Conservation (phyloP, 2,329 filamentous ascomycete species). For the Arthroderma sp. region DNA sequence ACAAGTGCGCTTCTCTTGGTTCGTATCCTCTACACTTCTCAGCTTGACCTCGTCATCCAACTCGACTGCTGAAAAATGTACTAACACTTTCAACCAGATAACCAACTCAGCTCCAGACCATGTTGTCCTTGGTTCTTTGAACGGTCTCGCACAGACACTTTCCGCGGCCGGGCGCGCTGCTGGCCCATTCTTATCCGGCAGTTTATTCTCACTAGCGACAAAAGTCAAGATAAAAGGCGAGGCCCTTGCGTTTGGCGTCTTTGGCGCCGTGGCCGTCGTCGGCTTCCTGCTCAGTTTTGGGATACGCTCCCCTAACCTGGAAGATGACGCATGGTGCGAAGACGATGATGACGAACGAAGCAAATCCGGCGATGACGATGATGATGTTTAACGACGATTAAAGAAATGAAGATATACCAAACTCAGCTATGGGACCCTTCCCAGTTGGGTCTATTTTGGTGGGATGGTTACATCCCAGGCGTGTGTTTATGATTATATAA, state of each 20-base stretch:
- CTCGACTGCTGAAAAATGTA: neutral
- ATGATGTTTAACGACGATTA: slow-evolving; percentile 5
- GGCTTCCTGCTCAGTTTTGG: slow-evolving; percentile 71
- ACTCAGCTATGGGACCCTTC: too few species aligned
- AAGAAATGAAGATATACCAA: neutral
- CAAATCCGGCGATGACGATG: slow-evolving; percentile 36
- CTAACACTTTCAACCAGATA: slow-evolving; percentile 43
- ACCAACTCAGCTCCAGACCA: slow-evolving; percentile 85
- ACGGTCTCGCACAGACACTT: slow-evolving; percentile 86
- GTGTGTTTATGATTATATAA: too few species aligned
- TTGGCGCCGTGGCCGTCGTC: slow-evolving; percentile 66
- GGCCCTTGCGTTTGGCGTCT: slow-evolving; percentile 71
- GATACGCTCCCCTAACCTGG: slow-evolving; percentile 51
- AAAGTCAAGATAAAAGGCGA: slow-evolving; percentile 68
- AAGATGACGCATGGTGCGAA: slow-evolving; percentile 43
- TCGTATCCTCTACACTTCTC: slow-evolving; percentile 23
- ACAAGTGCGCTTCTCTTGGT: slow-evolving; percentile 81
- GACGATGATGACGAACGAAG: slow-evolving; percentile 28
- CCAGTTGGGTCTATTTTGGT: too few species aligned
- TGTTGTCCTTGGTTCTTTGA: slow-evolving; percentile 74
- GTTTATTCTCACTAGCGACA: slow-evolving; percentile 67
- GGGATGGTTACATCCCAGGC: too few species aligned
- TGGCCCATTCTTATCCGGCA: slow-evolving; percentile 78
- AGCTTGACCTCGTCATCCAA: neutral
- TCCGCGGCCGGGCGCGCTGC: slow-evolving; percentile 80